These are phyloP conservation scores for Tieghemostelium lacteum DNA, from an alignment of 78 protist species.

Conservation along the genomic window DNA sequence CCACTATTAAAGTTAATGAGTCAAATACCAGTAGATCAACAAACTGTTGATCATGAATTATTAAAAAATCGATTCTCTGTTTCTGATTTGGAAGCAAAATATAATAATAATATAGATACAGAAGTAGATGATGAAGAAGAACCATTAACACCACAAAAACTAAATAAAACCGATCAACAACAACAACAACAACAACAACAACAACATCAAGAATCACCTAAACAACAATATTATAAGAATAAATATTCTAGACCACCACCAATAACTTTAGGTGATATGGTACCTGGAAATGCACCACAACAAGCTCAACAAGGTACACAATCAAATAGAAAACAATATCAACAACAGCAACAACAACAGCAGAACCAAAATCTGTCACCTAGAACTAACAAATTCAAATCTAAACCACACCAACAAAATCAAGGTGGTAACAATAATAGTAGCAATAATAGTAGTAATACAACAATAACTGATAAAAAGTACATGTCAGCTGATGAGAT, in stretches of 20 bases:
- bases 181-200: constrained; percentile 10
- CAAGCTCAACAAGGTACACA: constrained; percentile 18
- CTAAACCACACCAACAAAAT: neutral
- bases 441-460: neutral
- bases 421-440: neutral
- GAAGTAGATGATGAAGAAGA: neutral
- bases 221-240: constrained; percentile 1
- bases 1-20: constrained; percentile 18
- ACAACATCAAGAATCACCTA: constrained; percentile 1
- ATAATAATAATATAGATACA: neutral
- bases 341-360: neutral
- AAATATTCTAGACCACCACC: constrained; percentile 28
- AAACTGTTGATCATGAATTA: neutral
- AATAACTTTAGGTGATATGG: constrained; percentile 47
- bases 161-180: neutral
- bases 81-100: constrained; percentile 51
- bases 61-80: constrained; percentile 26
- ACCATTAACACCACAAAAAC: constrained; percentile 1
- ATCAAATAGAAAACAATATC: too few relatives aligned
- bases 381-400: constrained; percentile 24
- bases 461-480: constrained; percentile 30
- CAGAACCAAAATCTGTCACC: neutral
- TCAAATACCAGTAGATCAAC: neutral
- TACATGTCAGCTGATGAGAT: constrained; percentile 82
- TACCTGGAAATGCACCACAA: constrained; percentile 23